A percentile compares a stretch with the other conserved stretches of the same genome.
Conservation (phyloP, 2,329 filamentous ascomycete species). For the Zarea fungicola region DNA sequence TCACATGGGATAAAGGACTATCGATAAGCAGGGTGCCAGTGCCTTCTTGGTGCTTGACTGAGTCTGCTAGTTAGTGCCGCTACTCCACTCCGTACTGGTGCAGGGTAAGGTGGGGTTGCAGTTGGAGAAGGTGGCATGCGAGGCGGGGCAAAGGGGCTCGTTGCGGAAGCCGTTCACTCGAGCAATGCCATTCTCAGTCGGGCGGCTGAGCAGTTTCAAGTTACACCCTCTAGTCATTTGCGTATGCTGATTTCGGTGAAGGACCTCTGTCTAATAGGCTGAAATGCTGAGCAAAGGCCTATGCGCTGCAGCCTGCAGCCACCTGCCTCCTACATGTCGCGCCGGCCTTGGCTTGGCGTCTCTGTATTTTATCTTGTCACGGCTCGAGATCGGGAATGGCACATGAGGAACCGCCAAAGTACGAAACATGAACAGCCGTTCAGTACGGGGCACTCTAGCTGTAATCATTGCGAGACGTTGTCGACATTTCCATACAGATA, state of each 20-base stretch:
- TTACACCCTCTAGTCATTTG: slow-evolving; percentile 2
- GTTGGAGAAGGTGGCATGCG: slow-evolving; percentile 1
- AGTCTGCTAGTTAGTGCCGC: too few relatives aligned
- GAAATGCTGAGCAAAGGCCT: background rate
- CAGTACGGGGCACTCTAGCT: too few relatives aligned
- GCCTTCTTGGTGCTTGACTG: too few relatives aligned
- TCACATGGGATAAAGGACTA: slow-evolving; percentile 13
- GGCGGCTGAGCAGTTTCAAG: background rate
- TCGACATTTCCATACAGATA: too few relatives aligned
- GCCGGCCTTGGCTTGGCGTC: background rate
- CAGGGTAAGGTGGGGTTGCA: background rate
- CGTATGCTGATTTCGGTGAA: slow-evolving; percentile 7
- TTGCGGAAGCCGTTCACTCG: slow-evolving; percentile 1
- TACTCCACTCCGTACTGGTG: too few relatives aligned
- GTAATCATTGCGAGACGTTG: too few relatives aligned
- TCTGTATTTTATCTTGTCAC: too few relatives aligned
- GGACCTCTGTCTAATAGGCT: slow-evolving; percentile 3
- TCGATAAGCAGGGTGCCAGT: slow-evolving; percentile 5
- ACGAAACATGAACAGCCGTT: too few relatives aligned
- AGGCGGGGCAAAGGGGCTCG: slow-evolving; percentile 5
- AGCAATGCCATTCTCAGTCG: background rate
- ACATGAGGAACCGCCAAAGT: too few relatives aligned
- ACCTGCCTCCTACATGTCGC: background rate
- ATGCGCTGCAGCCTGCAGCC: slow-evolving; percentile 4
- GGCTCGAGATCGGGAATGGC: too few relatives aligned